A percentile compares a stretch with the other conserved stretches of the same genome.
Evolutionary conservation across 768 basidiomycete genomes (phyloP).

Genomic region (Xerocomellus dryophilus): DNA sequence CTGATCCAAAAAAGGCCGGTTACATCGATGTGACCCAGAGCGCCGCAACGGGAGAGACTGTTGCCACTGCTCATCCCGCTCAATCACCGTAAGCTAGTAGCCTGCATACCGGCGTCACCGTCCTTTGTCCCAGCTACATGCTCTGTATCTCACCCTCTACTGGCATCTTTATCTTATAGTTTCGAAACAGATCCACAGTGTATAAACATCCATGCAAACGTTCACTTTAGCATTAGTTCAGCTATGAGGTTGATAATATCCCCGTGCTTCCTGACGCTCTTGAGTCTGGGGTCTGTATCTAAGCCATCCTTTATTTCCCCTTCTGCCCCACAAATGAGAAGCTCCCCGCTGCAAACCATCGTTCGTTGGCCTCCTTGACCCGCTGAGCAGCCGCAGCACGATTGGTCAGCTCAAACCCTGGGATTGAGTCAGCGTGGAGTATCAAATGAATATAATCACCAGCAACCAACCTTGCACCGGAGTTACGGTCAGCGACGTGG

Average conservation of each 20-base stretch:
- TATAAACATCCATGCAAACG: slow-evolving; percentile 14
- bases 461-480: slow-evolving; percentile 79
- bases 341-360: slow-evolving; percentile 88
- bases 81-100: slow-evolving; percentile 21
- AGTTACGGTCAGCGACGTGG: slow-evolving; percentile 90
- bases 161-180: slow-evolving; percentile 22
- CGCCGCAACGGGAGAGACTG: slow-evolving; percentile 49
- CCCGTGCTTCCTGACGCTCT: background rate
- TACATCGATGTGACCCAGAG: slow-evolving; percentile 71
- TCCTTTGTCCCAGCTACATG: background rate
- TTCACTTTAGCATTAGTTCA: slow-evolving; percentile 5
- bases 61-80: slow-evolving; percentile 49
- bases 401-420: slow-evolving; percentile 91
- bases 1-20: slow-evolving; percentile 53
- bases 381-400: slow-evolving; percentile 79
- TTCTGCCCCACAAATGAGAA: slow-evolving; percentile 76
- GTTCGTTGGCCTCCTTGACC: slow-evolving; percentile 94
- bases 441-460: background rate
- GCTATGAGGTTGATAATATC: background rate
- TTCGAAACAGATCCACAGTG: slow-evolving; percentile 3
- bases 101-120: background rate
- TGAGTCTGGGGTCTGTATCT: background rate
- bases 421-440: slow-evolving; percentile 15
- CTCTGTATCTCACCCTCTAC: background rate
- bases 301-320: slow-evolving; percentile 31